Base-by-base conservation (phyloP, 441 rosid genomes). In the Gossypium schwendimanii region DNA sequence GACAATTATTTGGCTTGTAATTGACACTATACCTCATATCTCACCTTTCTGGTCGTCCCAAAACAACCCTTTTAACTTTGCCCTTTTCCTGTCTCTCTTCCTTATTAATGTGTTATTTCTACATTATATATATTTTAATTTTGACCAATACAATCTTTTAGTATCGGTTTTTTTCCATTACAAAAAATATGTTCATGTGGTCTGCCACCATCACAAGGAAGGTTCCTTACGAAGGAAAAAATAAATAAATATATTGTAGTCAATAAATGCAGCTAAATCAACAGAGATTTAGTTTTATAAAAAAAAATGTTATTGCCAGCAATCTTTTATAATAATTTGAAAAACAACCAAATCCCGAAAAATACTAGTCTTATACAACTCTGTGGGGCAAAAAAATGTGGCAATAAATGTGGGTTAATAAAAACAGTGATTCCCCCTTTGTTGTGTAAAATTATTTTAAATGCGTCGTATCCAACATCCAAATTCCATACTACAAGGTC, bases 181-280 rank as follows among this genome's bases (percentile, higher is more conserved):
- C n/a, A 65, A 64, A 21, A 3, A 63, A 2, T 0, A 47, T 65
- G 39, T 45, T 44, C 39, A 65, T 65, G 57, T 47, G 70, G 21
- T 23, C 14, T 64, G 33, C 10, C 54, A 44, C 10, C 20, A 44
- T 12, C 10, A 44, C 3, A 64, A 44, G 21, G 54, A 64, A 44
- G 36, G 54, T 44, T 21, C 31, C 53, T 20, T 64, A 1, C 0
- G 20, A 2, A 14, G 6, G 14, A 6, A 45, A 63, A 20, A 24
- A 15, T 6, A 61, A 61, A 41, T 7, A 41, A 14, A n/a, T n/a
- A 50, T 10, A 4, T 31, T n/a, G 21, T 47, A 47, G 57, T 24
- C 70, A 45, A 65, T 23, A 45, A 65, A 66, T 47, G 70, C 70
- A 47, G 70, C 41, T 24, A 44, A 12, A 64, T 64, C 36, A 45